These are phyloP conservation scores for Lentinula raphanica DNA, from an alignment of 768 basidiomycete genomes.

Conservation along the genomic window DNA sequence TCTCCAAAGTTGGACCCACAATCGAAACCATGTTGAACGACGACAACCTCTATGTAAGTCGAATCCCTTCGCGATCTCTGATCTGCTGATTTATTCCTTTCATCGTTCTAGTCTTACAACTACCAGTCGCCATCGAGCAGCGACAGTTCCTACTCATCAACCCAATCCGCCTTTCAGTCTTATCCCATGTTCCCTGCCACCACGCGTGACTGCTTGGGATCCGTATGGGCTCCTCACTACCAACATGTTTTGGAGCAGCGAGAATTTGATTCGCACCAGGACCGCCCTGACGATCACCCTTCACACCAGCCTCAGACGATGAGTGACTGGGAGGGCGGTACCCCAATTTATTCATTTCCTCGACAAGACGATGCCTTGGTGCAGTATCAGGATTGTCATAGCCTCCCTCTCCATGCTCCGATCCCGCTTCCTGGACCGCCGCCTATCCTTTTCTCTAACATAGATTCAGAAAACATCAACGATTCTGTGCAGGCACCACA, in stretches of 20 bases:
- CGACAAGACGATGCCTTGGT: not conserved
- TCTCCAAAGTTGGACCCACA: not conserved
- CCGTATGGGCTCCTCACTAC: constrained; percentile 1
- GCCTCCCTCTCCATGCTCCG: constrained; percentile 23
- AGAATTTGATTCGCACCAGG: not conserved
- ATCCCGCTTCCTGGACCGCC: constrained; percentile 18
- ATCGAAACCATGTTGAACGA: not conserved
- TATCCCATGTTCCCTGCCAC: not conserved
- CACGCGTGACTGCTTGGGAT: not conserved
- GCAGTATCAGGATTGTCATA: constrained; percentile 1
- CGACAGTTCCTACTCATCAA: not conserved
- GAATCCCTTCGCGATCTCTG: not conserved
- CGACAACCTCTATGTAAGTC: not conserved
- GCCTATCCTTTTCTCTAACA: constrained; percentile 13
- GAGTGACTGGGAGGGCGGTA: constrained; percentile 23
- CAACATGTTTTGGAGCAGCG: not conserved
- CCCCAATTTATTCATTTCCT: constrained; percentile 12
- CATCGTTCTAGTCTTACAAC: not conserved
- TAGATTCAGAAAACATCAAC: constrained; percentile 5
- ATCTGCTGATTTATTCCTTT: not conserved
- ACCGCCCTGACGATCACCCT: not conserved
- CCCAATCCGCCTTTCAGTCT: not conserved
- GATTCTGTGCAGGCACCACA: constrained; percentile 19
- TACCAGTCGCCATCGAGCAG: not conserved
- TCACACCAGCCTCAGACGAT: not conserved